Evolutionary conservation across 805 yeast species (phyloP).

Genomic region (Ogataea siamensis): DNA sequence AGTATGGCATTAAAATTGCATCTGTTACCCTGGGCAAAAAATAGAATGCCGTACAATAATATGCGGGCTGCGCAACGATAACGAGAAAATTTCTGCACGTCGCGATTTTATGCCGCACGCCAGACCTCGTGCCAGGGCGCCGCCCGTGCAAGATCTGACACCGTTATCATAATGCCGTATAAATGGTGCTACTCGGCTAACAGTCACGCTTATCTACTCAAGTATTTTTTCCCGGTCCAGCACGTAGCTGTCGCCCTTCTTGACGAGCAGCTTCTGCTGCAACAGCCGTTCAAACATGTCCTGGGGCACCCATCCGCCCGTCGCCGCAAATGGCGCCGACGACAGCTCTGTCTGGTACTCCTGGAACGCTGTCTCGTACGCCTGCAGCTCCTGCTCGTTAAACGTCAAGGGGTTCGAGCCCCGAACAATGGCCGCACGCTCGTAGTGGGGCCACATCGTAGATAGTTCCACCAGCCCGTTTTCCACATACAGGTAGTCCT

Average conservation of each 20-base stretch:
- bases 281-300: slow-evolving; percentile 77
- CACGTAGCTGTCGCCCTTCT: slow-evolving; percentile 48
- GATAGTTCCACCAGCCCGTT: slow-evolving; percentile 63
- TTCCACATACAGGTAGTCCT: slow-evolving; percentile 63
- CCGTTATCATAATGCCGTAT: slow-evolving; percentile 4
- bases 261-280: slow-evolving; percentile 65
- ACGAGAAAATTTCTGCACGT: background rate
- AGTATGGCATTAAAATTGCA: background rate
- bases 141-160: no score
- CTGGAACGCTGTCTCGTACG: slow-evolving; percentile 56
- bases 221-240: slow-evolving; percentile 31
- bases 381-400: slow-evolving; percentile 55
- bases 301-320: slow-evolving; percentile 95
- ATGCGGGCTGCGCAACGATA: slow-evolving; percentile 1
- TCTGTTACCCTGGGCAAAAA: background rate
- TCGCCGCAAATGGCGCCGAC: slow-evolving; percentile 79
- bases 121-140: background rate
- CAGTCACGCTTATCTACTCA: slow-evolving; percentile 7
- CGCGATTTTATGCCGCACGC: slow-evolving; percentile 1
- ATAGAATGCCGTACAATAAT: slow-evolving; percentile 2
- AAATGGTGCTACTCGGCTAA: no score
- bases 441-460: slow-evolving; percentile 67
- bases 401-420: slow-evolving; percentile 40
- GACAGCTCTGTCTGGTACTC: slow-evolving; percentile 67
- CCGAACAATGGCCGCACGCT: slow-evolving; percentile 54